phyloP scores from a whole-genome alignment of 2,329 filamentous ascomycete species.

The Talaromyces sp. region DNA sequence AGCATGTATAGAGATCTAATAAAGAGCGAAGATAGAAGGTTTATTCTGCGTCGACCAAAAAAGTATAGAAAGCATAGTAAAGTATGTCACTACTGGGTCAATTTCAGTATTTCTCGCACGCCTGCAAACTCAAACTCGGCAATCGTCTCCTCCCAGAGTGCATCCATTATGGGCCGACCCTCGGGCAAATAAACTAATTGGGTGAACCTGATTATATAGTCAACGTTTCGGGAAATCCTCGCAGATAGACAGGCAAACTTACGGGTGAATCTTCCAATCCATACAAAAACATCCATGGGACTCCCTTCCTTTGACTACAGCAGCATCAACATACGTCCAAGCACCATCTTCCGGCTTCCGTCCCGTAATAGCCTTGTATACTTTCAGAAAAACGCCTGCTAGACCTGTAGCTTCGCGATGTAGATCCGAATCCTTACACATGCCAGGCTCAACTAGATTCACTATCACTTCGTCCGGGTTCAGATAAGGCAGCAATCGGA shows the following conservation, averaged over 20 bases:
- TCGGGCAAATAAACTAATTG: conserved; percentile 9
- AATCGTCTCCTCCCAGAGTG: conserved; percentile 12
- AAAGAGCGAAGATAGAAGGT: not conserved
- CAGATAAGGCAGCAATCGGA: conserved; percentile 38
- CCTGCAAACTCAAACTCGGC: conserved; percentile 8
- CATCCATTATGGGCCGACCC: not conserved
- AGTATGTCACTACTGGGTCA: not conserved
- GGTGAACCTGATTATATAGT: not conserved
- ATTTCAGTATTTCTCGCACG: not conserved
- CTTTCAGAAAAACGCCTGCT: not conserved
- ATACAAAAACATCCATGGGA: conserved; percentile 12
- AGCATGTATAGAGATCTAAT: not conserved
- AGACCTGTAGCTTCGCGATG: conserved; percentile 27
- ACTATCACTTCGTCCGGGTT: conserved; percentile 42
- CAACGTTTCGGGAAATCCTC: no score
- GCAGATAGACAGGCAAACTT: not conserved
- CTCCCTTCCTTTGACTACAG: conserved; percentile 8
- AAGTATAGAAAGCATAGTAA: not conserved
- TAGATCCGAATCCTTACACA: conserved; percentile 43
- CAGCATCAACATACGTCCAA: conserved; percentile 7
- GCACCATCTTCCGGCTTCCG: conserved; percentile 7
- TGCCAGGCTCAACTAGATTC: conserved; percentile 48
- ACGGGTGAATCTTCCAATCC: conserved; percentile 11
- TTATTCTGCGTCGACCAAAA: not conserved
- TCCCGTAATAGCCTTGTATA: conserved; percentile 4